These are phyloP conservation scores for Colletotrichum cereale DNA, from an alignment of 2,329 filamentous ascomycete species.

Conservation along the genomic window DNA sequence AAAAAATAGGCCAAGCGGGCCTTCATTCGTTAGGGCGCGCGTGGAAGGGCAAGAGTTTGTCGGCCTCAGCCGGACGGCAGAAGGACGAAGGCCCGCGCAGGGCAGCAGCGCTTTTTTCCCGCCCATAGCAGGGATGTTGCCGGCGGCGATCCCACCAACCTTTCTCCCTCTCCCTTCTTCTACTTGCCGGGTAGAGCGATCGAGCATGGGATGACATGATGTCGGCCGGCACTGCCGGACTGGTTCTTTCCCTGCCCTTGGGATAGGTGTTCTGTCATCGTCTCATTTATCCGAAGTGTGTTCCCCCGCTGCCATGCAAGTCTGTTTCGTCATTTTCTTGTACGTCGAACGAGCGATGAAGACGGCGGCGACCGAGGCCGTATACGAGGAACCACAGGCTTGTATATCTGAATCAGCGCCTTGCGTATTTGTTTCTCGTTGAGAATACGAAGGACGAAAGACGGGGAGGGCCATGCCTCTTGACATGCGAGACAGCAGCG, in stretches of 20 bases:
- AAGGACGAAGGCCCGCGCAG: not conserved
- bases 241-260: not conserved
- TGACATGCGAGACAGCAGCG: not conserved
- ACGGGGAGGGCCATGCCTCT: not conserved
- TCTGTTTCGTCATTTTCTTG: not conserved
- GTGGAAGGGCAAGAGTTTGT: not conserved
- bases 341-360: not conserved
- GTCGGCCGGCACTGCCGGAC: not conserved
- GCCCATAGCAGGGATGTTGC: conserved; percentile 23
- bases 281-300: conserved; percentile 10
- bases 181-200: not conserved
- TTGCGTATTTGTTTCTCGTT: not conserved
- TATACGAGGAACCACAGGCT: not conserved
- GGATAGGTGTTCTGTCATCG: not conserved
- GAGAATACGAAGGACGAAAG: not conserved
- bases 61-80: not conserved
- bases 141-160: not conserved
- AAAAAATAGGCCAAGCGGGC: not conserved
- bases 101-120: not conserved
- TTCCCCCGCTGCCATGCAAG: conserved; percentile 7
- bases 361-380: not conserved
- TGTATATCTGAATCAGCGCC: conserved; percentile 15
- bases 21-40: not conserved
- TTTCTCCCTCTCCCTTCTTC: not conserved
- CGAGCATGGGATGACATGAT: not conserved